A percentile compares a stretch with the other conserved stretches of the same genome.
These are phyloP conservation scores for Trichosanthes truncata DNA, from an alignment of 306 rosid genomes.

Conservation along the genomic window DNA sequence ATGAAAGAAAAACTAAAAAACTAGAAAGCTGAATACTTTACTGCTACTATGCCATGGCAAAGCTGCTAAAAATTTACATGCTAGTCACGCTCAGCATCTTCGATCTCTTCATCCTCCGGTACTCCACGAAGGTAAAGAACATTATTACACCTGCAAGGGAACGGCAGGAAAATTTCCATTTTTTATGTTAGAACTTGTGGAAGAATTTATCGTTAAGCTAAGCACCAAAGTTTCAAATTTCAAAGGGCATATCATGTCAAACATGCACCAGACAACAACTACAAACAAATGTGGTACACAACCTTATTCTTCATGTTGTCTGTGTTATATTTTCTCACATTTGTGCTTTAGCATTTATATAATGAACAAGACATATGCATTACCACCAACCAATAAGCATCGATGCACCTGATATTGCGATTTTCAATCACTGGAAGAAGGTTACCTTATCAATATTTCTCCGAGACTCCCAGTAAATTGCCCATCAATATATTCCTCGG, in stretches of 20 bases:
- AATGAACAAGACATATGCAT: background rate
- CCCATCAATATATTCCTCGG: constrained; percentile 47
- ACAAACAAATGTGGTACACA: background rate
- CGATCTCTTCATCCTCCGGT: constrained; percentile 92
- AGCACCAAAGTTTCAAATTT: background rate
- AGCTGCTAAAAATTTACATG: background rate
- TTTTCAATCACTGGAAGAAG: background rate
- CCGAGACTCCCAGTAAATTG: constrained; percentile 44
- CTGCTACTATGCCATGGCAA: background rate
- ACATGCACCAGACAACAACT: background rate
- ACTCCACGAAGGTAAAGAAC: constrained; percentile 95
- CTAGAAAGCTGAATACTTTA: background rate
- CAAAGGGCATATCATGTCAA: background rate
- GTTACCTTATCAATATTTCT: constrained; percentile 50
- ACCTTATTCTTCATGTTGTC: background rate
- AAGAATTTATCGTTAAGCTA: background rate
- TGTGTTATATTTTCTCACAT: background rate
- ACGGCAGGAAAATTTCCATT: background rate
- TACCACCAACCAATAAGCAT: background rate
- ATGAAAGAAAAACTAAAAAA: background rate
- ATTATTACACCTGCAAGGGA: constrained; percentile 68
- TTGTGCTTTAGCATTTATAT: background rate
- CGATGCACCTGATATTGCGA: background rate
- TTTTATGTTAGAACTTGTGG: background rate
- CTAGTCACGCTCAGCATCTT: constrained; percentile 74